Conservation (phyloP, 441 rosid species). For the Euphorbia neoarborescens region DNA sequence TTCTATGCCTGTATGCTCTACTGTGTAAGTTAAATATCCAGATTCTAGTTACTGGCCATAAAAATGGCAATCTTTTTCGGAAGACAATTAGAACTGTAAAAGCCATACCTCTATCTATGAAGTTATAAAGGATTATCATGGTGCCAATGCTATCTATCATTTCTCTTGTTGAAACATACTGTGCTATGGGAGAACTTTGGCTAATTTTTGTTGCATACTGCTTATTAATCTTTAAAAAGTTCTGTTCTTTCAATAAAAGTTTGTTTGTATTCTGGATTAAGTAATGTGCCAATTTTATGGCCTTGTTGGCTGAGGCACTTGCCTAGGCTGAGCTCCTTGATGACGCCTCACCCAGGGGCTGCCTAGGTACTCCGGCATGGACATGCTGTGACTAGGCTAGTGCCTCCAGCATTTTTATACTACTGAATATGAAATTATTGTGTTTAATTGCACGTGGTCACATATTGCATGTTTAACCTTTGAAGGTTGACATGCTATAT, state of each 20-base stretch:
- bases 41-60: not conserved
- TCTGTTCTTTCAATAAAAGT: not conserved
- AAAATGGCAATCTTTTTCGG: not conserved
- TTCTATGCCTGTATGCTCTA: not conserved
- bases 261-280: too few relatives aligned
- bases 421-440: too few relatives aligned
- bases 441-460: too few relatives aligned
- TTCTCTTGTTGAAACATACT: constrained; percentile 1
- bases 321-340: too few relatives aligned
- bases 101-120: not conserved
- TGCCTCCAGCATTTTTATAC: too few relatives aligned
- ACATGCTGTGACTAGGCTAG: too few relatives aligned
- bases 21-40: not conserved
- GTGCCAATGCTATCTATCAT: not conserved
- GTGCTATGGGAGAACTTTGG: too few relatives aligned
- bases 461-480: too few relatives aligned
- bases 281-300: too few relatives aligned
- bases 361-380: too few relatives aligned
- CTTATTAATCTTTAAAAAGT: not conserved
- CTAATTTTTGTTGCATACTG: not conserved
- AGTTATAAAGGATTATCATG: not conserved
- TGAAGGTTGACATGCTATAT: not conserved
- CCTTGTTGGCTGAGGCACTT: too few relatives aligned
- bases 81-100: not conserved
- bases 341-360: too few relatives aligned